These are phyloP conservation scores for Mycena crocata DNA, from an alignment of 768 basidiomycete genomes.

Conservation along the genomic window DNA sequence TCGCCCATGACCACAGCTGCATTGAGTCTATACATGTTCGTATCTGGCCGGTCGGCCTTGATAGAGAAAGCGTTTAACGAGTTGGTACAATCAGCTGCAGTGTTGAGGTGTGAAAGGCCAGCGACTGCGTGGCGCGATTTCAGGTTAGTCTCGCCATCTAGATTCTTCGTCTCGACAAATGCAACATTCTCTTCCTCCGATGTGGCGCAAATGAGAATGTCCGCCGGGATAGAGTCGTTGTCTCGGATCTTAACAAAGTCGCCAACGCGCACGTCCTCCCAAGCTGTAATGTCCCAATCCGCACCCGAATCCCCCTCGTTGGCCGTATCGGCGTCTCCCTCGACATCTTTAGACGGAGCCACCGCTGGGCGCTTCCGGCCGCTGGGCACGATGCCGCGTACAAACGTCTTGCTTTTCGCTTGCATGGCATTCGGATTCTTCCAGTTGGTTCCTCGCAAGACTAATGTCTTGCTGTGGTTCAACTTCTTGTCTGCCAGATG, in stretches of 20 bases:
- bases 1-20: slow-evolving; percentile 74
- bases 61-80: slow-evolving; percentile 70
- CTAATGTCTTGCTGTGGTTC: slow-evolving; percentile 78
- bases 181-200: slow-evolving; percentile 90
- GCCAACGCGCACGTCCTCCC: slow-evolving; percentile 93
- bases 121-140: slow-evolving; percentile 92
- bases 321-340: slow-evolving; percentile 35
- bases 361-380: slow-evolving; percentile 10
- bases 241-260: slow-evolving; percentile 85
- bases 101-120: slow-evolving; percentile 78
- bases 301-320: neutral
- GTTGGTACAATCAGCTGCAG: slow-evolving; percentile 70
- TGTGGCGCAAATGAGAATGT: slow-evolving; percentile 78
- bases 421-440: slow-evolving; percentile 80
- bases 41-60: slow-evolving; percentile 90
- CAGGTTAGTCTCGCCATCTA: slow-evolving; percentile 98
- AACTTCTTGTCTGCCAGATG: slow-evolving; percentile 92
- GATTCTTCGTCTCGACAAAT: slow-evolving; percentile 95
- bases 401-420: slow-evolving; percentile 83
- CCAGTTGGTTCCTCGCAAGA: slow-evolving; percentile 74
- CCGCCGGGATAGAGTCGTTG: slow-evolving; percentile 77
- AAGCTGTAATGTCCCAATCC: slow-evolving; percentile 70
- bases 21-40: slow-evolving; percentile 92
- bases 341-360: slow-evolving; percentile 34
- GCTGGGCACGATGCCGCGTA: slow-evolving; percentile 64